These are phyloP conservation scores for Cercophora samala DNA, from an alignment of 495 filamentous ascomycete genomes.

Conservation along the genomic window DNA sequence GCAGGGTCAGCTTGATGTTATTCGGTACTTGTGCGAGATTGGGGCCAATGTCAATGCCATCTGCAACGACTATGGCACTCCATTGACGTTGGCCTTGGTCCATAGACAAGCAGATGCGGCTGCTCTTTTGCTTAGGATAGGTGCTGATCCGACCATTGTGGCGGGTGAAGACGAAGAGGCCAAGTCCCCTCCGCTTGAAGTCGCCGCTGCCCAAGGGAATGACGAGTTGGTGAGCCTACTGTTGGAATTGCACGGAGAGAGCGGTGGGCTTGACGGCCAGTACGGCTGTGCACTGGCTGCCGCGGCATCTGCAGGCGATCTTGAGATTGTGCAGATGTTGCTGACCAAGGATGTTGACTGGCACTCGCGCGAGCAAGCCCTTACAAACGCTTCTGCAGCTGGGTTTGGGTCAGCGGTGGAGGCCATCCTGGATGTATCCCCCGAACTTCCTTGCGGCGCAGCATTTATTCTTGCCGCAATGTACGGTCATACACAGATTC, in stretches of 20 bases:
- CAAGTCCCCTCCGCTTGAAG: conserved; percentile 1
- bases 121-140: not conserved
- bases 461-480: conserved; percentile 11
- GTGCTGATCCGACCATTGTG: conserved; percentile 11
- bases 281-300: conserved; percentile 14
- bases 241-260: conserved; percentile 3
- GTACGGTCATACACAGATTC: conserved; percentile 7
- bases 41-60: conserved; percentile 17
- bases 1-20: conserved; percentile 12
- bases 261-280: not conserved
- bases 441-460: conserved; percentile 11
- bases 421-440: conserved; percentile 10
- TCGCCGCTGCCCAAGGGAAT: conserved; percentile 13
- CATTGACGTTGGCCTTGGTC: conserved; percentile 12
- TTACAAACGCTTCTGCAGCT: conserved; percentile 10
- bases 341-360: conserved; percentile 9
- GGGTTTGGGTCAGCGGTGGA: conserved; percentile 8
- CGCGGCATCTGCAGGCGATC: conserved; percentile 14
- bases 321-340: conserved; percentile 11
- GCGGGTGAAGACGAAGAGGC: not conserved
- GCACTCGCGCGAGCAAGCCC: conserved; percentile 13
- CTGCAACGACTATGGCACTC: conserved; percentile 9
- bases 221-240: conserved; percentile 13
- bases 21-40: not conserved
- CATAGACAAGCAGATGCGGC: not conserved